Conservation (phyloP, 2,329 filamentous ascomycete species). For the Venturia carpophila region DNA sequence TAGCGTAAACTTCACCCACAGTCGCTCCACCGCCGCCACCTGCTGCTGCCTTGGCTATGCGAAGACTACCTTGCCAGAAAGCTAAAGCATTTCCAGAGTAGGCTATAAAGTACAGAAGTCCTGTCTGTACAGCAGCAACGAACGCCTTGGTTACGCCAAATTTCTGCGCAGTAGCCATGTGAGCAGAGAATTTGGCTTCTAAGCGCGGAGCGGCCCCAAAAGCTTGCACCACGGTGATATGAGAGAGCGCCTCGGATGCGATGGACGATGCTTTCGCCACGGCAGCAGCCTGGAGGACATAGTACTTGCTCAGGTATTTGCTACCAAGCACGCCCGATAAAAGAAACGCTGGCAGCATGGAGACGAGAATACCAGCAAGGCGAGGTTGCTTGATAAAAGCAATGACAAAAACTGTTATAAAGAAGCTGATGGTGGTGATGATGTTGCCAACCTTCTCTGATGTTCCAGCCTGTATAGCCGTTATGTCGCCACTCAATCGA, state of each 20-base stretch:
- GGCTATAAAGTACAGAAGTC: constrained; percentile 58
- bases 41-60: constrained; percentile 40
- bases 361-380: constrained; percentile 57
- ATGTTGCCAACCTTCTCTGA: constrained; percentile 64
- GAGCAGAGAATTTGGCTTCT: constrained; percentile 50
- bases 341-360: constrained; percentile 55
- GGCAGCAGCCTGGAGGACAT: constrained; percentile 42
- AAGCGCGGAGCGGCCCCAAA: constrained; percentile 53
- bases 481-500: constrained; percentile 24
- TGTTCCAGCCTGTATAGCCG: constrained; percentile 56
- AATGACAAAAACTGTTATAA: constrained; percentile 58
- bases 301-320: constrained; percentile 46
- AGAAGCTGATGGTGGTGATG: constrained; percentile 55
- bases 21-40: constrained; percentile 27
- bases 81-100: constrained; percentile 60
- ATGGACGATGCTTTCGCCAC: constrained; percentile 54
- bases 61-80: constrained; percentile 58
- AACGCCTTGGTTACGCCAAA: constrained; percentile 52
- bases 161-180: constrained; percentile 43
- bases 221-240: constrained; percentile 55
- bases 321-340: constrained; percentile 51
- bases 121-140: constrained; percentile 50
- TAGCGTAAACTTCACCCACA: constrained; percentile 29
- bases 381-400: constrained; percentile 57
- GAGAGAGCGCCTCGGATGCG: constrained; percentile 53